Percentiles rank a stretch among this genome's conserved stretches.
Evolutionary conservation across 148 eudicot species (phyloP).

Genomic region (Oxyria digyna): DNA sequence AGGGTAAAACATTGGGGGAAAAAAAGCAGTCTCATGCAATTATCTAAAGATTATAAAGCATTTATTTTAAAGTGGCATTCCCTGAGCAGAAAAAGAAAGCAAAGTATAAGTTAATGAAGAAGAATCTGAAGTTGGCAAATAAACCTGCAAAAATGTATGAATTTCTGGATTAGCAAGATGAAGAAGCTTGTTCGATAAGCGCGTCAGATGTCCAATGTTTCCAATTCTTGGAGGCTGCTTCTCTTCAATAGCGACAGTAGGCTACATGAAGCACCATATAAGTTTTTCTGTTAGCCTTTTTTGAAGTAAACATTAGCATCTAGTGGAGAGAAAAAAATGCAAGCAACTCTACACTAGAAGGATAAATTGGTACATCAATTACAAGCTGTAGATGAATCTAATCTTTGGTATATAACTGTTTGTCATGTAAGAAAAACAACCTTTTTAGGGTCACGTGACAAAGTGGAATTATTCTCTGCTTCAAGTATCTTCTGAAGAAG

Average conservation of each 20-base stretch:
- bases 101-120: neutral
- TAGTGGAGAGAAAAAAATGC: neutral
- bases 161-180: slow-evolving; percentile 49
- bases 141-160: slow-evolving; percentile 62
- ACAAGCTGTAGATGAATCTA: neutral
- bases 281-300: neutral
- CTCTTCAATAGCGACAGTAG: slow-evolving; percentile 54
- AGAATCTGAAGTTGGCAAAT: neutral
- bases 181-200: slow-evolving; percentile 81
- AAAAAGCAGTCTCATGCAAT: neutral
- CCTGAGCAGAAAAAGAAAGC: neutral
- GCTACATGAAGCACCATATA: slow-evolving; percentile 40
- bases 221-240: slow-evolving; percentile 65
- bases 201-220: slow-evolving; percentile 85
- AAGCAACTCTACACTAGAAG: neutral
- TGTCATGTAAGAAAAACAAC: slow-evolving; percentile 23
- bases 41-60: neutral
- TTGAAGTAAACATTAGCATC: neutral
- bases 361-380: neutral
- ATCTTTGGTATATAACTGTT: neutral
- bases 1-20: neutral
- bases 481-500: slow-evolving; percentile 76
- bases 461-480: slow-evolving; percentile 48
- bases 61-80: neutral
- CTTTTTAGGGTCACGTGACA: slow-evolving; percentile 51